A percentile compares a stretch with the other conserved stretches of the same genome.
phyloP scores from a whole-genome alignment of 129 eudicot species.

The Solidago caesia region DNA sequence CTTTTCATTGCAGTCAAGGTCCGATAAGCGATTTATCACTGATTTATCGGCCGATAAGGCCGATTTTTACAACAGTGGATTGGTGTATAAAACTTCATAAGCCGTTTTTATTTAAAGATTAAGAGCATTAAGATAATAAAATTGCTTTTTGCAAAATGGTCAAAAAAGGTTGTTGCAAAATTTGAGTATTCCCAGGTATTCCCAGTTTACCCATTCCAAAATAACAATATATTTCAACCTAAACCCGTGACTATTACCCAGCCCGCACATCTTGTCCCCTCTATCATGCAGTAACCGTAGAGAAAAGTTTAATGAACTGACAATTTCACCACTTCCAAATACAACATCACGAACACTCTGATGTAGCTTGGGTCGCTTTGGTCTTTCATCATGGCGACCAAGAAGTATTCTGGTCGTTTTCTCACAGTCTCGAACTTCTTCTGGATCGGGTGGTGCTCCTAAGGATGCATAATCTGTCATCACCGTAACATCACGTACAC shows the following conservation, averaged over 20 bases:
- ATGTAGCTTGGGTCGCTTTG: constrained; percentile 61
- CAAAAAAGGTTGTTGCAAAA: no score
- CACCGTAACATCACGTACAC: constrained; percentile 89
- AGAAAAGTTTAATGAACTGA: constrained; percentile 29
- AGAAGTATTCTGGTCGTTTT: constrained; percentile 48
- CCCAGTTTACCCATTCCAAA: neutral
- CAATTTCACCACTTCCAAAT: constrained; percentile 92
- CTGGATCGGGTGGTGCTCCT: constrained; percentile 86
- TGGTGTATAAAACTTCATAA: no score
- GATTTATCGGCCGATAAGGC: no score
- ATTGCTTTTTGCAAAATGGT: no score
- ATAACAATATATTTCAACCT: no score
- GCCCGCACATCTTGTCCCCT: neutral
- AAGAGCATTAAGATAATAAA: no score
- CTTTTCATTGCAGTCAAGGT: no score
- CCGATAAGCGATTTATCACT: no score
- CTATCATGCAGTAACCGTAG: neutral
- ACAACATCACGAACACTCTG: constrained; percentile 94
- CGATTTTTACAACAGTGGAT: no score
- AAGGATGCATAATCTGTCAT: constrained; percentile 86
- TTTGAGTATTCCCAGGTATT: no score
- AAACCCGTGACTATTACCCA: neutral
- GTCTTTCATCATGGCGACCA: constrained; percentile 55
- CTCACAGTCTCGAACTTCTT: constrained; percentile 78
- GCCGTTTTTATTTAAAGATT: no score